phyloP scores from a whole-genome alignment of 1,284 basidiomycete genomes.

The Cutaneotrichosporon cavernicola region DNA sequence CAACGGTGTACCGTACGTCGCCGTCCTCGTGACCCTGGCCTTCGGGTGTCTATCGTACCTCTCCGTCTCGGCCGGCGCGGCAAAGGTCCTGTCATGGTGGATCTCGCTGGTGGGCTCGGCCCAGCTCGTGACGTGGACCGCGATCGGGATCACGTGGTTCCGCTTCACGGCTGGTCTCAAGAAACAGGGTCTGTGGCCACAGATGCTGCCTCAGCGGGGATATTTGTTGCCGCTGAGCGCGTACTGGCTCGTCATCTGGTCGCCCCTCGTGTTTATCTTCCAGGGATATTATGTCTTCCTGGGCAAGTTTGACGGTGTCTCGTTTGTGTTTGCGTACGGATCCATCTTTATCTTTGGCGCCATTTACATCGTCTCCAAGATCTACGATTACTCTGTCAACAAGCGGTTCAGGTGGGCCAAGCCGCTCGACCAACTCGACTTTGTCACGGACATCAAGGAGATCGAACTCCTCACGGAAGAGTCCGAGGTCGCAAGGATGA shows the following conservation, averaged over 20 bases:
- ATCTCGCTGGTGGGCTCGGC: slow-evolving; percentile 22
- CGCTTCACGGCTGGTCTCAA: slow-evolving; percentile 37
- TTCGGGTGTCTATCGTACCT: slow-evolving; percentile 36
- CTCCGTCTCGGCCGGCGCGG: slow-evolving; percentile 25
- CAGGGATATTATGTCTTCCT: slow-evolving; percentile 33
- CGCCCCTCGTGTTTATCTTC: slow-evolving; percentile 27
- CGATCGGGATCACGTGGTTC: slow-evolving; percentile 38
- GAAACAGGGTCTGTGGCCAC: slow-evolving; percentile 30
- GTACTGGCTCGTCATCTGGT: slow-evolving; percentile 34
- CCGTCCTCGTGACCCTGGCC: slow-evolving; percentile 30
- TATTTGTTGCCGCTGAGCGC: slow-evolving; percentile 30
- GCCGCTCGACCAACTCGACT: slow-evolving; percentile 28
- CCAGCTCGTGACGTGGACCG: slow-evolving; percentile 34
- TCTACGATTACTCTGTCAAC: slow-evolving; percentile 25
- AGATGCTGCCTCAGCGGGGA: slow-evolving; percentile 21
- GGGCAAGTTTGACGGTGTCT: slow-evolving; percentile 3
- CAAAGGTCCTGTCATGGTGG: slow-evolving; percentile 24
- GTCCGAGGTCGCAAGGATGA: slow-evolving; percentile 27
- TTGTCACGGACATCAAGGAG: slow-evolving; percentile 28
- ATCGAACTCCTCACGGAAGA: slow-evolving; percentile 30
- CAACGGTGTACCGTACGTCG: slow-evolving; percentile 50
- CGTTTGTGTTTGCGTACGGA: slow-evolving; percentile 28
- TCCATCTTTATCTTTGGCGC: slow-evolving; percentile 40
- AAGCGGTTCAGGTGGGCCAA: slow-evolving; percentile 22
- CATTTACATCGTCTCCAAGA: slow-evolving; percentile 38